Conservation (phyloP, 352 stramenopile genomes). For the Pythium volutum region DNA sequence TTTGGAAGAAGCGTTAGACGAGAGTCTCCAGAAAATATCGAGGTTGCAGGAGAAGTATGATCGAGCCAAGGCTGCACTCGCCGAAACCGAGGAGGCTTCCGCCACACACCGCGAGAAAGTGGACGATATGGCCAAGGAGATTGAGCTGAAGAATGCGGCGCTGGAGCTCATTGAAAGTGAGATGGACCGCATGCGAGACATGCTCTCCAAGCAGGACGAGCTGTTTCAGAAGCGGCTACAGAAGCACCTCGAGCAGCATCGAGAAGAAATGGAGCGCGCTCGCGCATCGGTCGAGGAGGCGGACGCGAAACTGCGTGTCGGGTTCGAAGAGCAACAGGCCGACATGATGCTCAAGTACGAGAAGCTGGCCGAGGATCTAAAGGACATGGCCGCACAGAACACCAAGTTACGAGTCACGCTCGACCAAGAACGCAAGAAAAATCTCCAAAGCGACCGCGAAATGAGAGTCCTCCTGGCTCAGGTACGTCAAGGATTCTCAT, state of each 20-base stretch:
- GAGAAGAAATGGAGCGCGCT: constrained; percentile 39
- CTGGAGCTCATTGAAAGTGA: constrained; percentile 68
- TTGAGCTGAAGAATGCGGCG: constrained; percentile 50
- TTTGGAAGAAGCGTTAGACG: constrained; percentile 55
- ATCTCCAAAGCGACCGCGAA: constrained; percentile 52
- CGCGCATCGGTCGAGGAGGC: constrained; percentile 34
- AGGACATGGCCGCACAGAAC: constrained; percentile 48
- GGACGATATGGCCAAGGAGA: constrained; percentile 28
- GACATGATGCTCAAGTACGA: constrained; percentile 49
- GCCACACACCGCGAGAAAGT: constrained; percentile 16
- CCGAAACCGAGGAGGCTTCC: constrained; percentile 25
- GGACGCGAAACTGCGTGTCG: constrained; percentile 29
- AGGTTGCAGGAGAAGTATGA: constrained; percentile 38
- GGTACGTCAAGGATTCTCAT: constrained; percentile 25
- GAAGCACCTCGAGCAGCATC: constrained; percentile 44
- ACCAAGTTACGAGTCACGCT: constrained; percentile 40
- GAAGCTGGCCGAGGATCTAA: constrained; percentile 35
- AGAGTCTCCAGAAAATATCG: constrained; percentile 42
- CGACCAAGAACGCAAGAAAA: constrained; percentile 44
- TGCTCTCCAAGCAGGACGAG: constrained; percentile 51
- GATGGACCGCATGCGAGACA: constrained; percentile 57
- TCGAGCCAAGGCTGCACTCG: constrained; percentile 12
- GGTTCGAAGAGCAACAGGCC: constrained; percentile 30
- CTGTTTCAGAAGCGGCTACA: constrained; percentile 52
- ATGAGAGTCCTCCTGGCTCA: constrained; percentile 61